Conservation (phyloP, 1,139 yeast species). For the Hemisphaericaspora subhashii region DNA sequence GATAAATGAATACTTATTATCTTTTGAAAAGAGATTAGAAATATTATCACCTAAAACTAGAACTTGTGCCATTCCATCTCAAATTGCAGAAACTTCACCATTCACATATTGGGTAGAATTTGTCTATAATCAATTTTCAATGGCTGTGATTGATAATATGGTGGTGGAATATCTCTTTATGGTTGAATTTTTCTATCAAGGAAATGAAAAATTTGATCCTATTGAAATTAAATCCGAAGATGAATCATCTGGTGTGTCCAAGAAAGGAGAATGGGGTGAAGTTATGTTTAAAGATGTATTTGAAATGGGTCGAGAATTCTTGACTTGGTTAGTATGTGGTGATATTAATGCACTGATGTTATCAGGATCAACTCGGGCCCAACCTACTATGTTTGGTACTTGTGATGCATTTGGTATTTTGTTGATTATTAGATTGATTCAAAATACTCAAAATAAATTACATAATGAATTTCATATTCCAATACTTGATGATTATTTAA, state of each 20-base stretch:
- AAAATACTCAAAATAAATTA: slow-evolving; percentile 59
- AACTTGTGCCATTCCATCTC: slow-evolving; percentile 71
- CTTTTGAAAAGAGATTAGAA: slow-evolving; percentile 56
- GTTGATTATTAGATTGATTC: slow-evolving; percentile 73
- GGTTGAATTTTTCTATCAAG: slow-evolving; percentile 65
- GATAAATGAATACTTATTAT: slow-evolving; percentile 49
- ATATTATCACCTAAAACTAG: slow-evolving; percentile 33
- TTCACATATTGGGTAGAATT: slow-evolving; percentile 69
- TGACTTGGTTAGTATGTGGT: slow-evolving; percentile 31
- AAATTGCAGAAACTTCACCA: slow-evolving; percentile 78
- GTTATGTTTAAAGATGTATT: slow-evolving; percentile 50
- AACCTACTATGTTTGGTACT: slow-evolving; percentile 31
- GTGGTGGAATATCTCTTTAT: slow-evolving; percentile 76
- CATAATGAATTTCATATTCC: slow-evolving; percentile 69
- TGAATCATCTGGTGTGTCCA: slow-evolving; percentile 22
- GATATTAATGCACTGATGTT: slow-evolving; percentile 3
- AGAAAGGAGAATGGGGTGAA: slow-evolving; percentile 53
- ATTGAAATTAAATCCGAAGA: slow-evolving; percentile 15
- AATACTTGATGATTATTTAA: slow-evolving; percentile 70
- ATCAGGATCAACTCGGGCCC: not conserved
- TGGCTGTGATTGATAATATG: slow-evolving; percentile 75
- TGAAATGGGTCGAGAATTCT: slow-evolving; percentile 44
- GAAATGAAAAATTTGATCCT: slow-evolving; percentile 37
- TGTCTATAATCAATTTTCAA: slow-evolving; percentile 69
- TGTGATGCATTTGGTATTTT: slow-evolving; percentile 79